Evolutionary conservation across 2,329 filamentous ascomycete genomes (phyloP), one percentile per base, ranked within the genome.

Genomic region (Talaromyces sp.): DNA sequence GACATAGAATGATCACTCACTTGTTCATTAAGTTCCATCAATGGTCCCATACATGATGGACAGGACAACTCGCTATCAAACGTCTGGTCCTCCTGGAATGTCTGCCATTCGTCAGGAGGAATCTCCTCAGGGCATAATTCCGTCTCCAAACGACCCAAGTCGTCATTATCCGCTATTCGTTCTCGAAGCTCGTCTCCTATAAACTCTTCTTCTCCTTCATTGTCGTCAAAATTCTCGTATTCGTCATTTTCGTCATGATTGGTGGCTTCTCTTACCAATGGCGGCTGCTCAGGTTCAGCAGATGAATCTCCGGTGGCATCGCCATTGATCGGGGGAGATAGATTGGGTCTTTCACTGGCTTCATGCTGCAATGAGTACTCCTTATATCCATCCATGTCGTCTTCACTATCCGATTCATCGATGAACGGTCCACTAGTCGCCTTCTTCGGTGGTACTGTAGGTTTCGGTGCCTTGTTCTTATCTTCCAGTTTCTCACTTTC

Each of bases 31-130:
- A 86, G 70, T 0, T 85, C 86, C 14, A 70, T 74, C 30, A 97
- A 77, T 57, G 74, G 84, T 1, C 78, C 77, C 62, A 82, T 83
- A 70, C 94, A 97, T 24, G 97, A 86, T 1, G 93, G 93, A 69
- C 92, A 97, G 5, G 43, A 24, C 7, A 49, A 36, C 36, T 54
- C 54, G n/a, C 53, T 57, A 16, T 63, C 57, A 19, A 20, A 8
- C n/a, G 29, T 19, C 11, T 27, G n/a, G 6, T 51, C 35, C 8
- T 37, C 45, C 9, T 29, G 35, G 24, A n/a, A n/a, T n/a, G 35
- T n/a, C 20, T 40, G 17, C 29, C 17, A 6, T 30, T 29, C 27
- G 14, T 30, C 13, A 14, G 19, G 8, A 19, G 24, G 16, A 14
- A 30, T 16, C 17, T 32, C 16, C 27, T 44, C 42, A 13, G 27